Evolutionary conservation across 2,329 filamentous ascomycete genomes (phyloP), one percentile per base, ranked within the genome.

Genomic region (Microsporum canis): DNA sequence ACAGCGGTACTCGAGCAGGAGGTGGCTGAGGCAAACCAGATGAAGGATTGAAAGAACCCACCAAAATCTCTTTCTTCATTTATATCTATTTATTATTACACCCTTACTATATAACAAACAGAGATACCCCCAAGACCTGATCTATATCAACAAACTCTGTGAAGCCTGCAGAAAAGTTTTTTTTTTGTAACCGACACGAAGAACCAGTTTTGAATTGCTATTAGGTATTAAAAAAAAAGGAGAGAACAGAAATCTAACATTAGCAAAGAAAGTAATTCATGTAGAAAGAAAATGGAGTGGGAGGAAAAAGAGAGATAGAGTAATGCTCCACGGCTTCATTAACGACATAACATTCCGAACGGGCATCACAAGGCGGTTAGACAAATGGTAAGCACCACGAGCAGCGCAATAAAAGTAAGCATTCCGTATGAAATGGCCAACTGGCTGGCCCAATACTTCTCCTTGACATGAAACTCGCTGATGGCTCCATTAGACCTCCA

Each of bases 1-100:
- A 60, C 63, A 0, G 65, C 65, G 5, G 64, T 62, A 10, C 59
- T 63, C 8, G 63, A 65, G 59, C 62, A 58, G 31, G 65, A 65
- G 49, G 47, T 56, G 10, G 36, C 31, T 23, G 55, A 34, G 23
- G 12, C 10, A 8, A 55, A 17, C 31, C 31, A 17, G 51, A 33
- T 39, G 47, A 41, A 33, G 23, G 51, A 55, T 7, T 55, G 31
- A 53, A 29, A 7, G n/a, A n/a, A 34, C n/a, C 33, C 31, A 34
- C 23, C 31, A 12, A n/a, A 12, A 5, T 53, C 12, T 33, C 27
- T 53, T n/a, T 33, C 10, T 33, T 7, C 4, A 29, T 36, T 29
- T n/a, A 29, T 27, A 31, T 23, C 17, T 23, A 5, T 23, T 12
- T 8, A 5, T 12, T 8, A 5, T 47, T 23, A 34, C 33, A n/a